Conservation (phyloP, 2,329 filamentous ascomycete genomes). For the Aspergillus melleus region DNA sequence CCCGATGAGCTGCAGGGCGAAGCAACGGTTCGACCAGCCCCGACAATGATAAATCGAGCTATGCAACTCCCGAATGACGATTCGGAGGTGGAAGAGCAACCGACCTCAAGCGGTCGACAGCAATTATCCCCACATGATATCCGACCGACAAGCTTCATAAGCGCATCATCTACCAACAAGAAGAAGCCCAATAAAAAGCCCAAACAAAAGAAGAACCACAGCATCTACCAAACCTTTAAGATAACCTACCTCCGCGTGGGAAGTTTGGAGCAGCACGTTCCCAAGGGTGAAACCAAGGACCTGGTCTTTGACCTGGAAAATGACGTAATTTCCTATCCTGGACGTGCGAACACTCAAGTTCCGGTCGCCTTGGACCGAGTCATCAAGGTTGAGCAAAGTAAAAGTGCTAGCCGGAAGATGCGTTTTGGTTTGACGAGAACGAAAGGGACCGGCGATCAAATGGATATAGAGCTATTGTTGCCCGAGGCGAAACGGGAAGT, state of each 20-base stretch:
- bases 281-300: background rate
- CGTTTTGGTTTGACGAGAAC: slow-evolving; percentile 27
- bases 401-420: slow-evolving; percentile 28
- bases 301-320: background rate
- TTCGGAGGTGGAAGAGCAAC: slow-evolving; percentile 1
- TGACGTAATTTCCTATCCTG: background rate
- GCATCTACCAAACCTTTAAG: background rate
- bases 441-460: slow-evolving; percentile 10
- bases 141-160: background rate
- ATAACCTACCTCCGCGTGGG: background rate
- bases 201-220: background rate
- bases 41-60: slow-evolving; percentile 9
- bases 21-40: slow-evolving; percentile 28
- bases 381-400: slow-evolving; percentile 18
- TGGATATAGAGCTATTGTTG: slow-evolving; percentile 33
- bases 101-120: slow-evolving; percentile 7
- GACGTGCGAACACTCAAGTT: background rate
- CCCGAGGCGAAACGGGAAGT: slow-evolving; percentile 23
- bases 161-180: background rate
- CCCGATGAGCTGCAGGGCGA: slow-evolving; percentile 43
- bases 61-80: slow-evolving; percentile 9
- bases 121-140: slow-evolving; percentile 20
- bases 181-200: background rate
- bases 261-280: background rate
- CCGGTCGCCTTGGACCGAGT: slow-evolving; percentile 25